Conservation (phyloP, 495 filamentous ascomycete species). For the Corynascus novoguineensis region DNA sequence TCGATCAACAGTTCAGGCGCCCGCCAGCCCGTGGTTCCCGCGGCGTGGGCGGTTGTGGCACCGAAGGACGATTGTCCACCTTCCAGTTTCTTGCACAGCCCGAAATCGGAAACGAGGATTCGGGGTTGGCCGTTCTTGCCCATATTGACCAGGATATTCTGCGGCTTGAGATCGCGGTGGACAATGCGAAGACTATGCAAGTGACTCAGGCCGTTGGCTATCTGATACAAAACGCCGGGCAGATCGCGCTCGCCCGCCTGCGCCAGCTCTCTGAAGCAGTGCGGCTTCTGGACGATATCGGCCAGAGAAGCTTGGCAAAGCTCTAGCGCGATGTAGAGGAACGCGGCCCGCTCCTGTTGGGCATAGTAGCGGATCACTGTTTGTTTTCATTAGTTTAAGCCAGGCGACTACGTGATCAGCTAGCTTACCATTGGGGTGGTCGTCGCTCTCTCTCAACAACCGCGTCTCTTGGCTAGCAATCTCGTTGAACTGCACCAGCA, state of each 20-base stretch:
- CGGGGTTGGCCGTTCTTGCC: constrained; percentile 59
- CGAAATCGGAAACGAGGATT: constrained; percentile 93
- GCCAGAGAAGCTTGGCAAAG: constrained; percentile 91
- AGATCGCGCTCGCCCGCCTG: constrained; percentile 51
- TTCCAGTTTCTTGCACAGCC: constrained; percentile 96
- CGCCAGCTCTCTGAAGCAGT: constrained; percentile 42
- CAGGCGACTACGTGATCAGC: no score
- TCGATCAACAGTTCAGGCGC: constrained; percentile 88
- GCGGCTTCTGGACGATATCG: constrained; percentile 72
- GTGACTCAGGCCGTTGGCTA: constrained; percentile 79
- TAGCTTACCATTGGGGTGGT: constrained; percentile 70
- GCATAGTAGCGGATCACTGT: constrained; percentile 90
- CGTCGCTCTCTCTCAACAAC: constrained; percentile 84
- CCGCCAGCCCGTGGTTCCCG: constrained; percentile 92
- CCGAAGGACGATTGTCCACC: constrained; percentile 91
- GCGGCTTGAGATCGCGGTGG: constrained; percentile 93
- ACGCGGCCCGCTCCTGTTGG: constrained; percentile 80
- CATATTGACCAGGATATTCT: constrained; percentile 82
- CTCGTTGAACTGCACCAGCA: constrained; percentile 91
- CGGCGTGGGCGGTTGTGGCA: constrained; percentile 87
- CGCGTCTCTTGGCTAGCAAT: constrained; percentile 92
- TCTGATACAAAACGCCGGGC: constrained; percentile 71
- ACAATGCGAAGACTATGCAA: constrained; percentile 91
- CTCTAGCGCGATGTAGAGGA: constrained; percentile 93
- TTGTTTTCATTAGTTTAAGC: constrained; percentile 20